A percentile compares a stretch with the other conserved stretches of the same genome.
Conservation (phyloP, 352 stramenopile genomes). For the Pelagophyceae sp. region DNA sequence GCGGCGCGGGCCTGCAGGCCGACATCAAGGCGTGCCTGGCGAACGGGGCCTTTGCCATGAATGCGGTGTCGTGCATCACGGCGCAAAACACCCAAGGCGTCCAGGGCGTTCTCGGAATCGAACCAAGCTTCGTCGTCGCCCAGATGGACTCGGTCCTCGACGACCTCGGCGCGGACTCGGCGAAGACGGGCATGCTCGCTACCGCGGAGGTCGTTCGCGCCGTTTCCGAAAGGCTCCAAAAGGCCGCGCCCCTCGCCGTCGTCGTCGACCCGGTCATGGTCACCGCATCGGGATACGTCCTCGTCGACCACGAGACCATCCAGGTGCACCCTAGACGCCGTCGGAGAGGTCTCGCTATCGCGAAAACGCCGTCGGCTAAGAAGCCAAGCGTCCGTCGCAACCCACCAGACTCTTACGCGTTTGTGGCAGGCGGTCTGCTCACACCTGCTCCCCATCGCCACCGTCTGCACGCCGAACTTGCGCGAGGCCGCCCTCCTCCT, state of each 20-base stretch:
- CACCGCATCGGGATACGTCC: conserved; percentile 46
- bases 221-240: conserved; percentile 37
- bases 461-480: conserved; percentile 59
- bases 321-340: no score
- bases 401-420: no score
- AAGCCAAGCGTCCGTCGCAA: no score
- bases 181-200: conserved; percentile 61
- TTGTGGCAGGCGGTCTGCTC: conserved; percentile 40
- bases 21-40: conserved; percentile 58
- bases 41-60: conserved; percentile 48
- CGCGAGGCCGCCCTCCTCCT: conserved; percentile 50
- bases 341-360: no score
- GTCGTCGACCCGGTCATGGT: conserved; percentile 63
- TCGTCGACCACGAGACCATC: conserved; percentile 46
- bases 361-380: no score
- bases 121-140: conserved; percentile 40
- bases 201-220: conserved; percentile 49
- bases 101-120: conserved; percentile 45
- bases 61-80: conserved; percentile 53
- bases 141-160: conserved; percentile 59
- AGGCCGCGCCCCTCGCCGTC: conserved; percentile 28
- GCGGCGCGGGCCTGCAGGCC: conserved; percentile 54
- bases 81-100: conserved; percentile 33
- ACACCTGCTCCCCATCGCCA: conserved; percentile 51
- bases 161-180: conserved; percentile 55